Evolutionary conservation across 2,329 filamentous ascomycete genomes (phyloP).

Genomic region (Pseudogymnoascus destructans): DNA sequence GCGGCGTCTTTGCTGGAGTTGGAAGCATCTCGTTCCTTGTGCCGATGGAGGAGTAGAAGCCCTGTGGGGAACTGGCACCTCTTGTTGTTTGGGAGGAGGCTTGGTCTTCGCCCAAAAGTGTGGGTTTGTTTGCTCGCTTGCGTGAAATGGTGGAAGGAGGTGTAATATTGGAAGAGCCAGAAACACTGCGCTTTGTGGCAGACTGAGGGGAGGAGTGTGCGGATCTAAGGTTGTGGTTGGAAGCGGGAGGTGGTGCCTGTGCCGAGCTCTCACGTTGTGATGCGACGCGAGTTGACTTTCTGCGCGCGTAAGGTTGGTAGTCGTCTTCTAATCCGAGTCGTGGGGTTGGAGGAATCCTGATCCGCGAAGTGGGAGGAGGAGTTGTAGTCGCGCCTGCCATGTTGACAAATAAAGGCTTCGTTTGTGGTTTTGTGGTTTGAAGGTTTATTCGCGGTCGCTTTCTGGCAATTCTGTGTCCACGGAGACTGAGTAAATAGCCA

Average conservation of each 20-base stretch:
- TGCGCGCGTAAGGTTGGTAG: conserved; percentile 51
- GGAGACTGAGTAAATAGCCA: background rate
- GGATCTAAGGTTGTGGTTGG: conserved; percentile 28
- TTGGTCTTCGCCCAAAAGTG: conserved; percentile 24
- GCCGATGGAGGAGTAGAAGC: conserved; percentile 7
- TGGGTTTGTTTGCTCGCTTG: conserved; percentile 17
- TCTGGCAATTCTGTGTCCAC: background rate
- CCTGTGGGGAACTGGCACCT: background rate
- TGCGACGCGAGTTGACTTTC: conserved; percentile 54
- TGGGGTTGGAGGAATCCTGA: conserved; percentile 57
- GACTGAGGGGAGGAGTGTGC: conserved; percentile 20
- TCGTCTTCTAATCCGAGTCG: conserved; percentile 52
- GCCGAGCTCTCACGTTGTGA: conserved; percentile 35
- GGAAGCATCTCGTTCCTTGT: conserved; percentile 46
- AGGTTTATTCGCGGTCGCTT: background rate
- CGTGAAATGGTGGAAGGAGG: conserved; percentile 22
- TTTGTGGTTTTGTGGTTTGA: background rate
- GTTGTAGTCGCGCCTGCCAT: conserved; percentile 35
- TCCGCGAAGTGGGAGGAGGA: conserved; percentile 42
- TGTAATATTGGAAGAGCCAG: conserved; percentile 14
- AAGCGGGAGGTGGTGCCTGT: conserved; percentile 37
- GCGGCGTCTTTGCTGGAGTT: conserved; percentile 65
- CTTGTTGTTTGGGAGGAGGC: conserved; percentile 21
- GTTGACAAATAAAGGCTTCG: conserved; percentile 10
- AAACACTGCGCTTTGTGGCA: conserved; percentile 17